Conservation (phyloP, 2,329 filamentous ascomycete genomes). For the Colletotrichum kahawae region DNA sequence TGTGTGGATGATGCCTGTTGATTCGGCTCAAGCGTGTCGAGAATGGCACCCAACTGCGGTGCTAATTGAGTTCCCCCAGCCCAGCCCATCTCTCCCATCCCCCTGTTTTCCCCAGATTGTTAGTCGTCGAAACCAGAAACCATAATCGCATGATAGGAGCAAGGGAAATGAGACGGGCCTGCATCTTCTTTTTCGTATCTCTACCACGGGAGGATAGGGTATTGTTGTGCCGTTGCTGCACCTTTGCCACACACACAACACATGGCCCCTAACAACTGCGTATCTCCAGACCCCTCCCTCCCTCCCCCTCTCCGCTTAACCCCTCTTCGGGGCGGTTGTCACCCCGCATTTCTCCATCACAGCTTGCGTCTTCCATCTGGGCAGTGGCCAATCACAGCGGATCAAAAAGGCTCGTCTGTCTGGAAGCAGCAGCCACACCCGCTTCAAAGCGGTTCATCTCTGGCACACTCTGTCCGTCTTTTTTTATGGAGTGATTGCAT, state of each 20-base stretch:
- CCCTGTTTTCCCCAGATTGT: background rate
- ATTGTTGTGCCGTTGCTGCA: background rate
- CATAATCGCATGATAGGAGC: background rate
- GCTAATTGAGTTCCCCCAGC: background rate
- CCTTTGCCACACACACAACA: background rate
- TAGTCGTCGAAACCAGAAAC: background rate
- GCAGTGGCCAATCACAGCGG: background rate
- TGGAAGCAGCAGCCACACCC: constrained; percentile 11
- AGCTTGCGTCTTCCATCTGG: background rate
- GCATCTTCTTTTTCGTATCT: background rate
- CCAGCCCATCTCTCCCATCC: background rate
- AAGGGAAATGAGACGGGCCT: background rate
- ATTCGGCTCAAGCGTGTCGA: constrained; percentile 11
- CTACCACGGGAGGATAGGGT: background rate
- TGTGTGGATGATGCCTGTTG: constrained; percentile 8
- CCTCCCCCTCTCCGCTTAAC: background rate
- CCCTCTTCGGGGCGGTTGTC: background rate
- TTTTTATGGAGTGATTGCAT: background rate
- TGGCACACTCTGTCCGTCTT: background rate
- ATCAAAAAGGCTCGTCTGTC: background rate
- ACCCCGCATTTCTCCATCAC: constrained; percentile 20
- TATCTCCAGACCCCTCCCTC: background rate
- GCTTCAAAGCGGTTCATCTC: constrained; percentile 15
- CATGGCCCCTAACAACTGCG: background rate
- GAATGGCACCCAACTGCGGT: background rate